Base-by-base conservation (phyloP, 2,329 filamentous ascomycete genomes). In the Decorospora gaudefroyi region DNA sequence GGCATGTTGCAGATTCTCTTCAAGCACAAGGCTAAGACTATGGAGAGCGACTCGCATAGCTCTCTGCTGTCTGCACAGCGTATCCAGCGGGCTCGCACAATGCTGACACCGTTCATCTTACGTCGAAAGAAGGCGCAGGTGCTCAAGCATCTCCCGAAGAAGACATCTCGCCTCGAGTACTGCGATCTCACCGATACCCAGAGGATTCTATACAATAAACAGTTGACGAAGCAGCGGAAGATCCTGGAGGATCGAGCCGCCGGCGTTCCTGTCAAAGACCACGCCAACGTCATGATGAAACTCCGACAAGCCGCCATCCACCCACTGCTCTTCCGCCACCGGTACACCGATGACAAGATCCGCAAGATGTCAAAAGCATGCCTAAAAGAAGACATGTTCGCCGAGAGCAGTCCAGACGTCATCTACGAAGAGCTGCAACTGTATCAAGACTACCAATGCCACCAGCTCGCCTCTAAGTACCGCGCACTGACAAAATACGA, bases 101-200 rank as follows among this genome's bases (percentile, higher is more conserved):
- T 99, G 76, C 83, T 99, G 62, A 90, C 91, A 16, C 93, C 93
- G 0, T 99, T 99, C 65, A 93, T 99, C 40, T 76, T 99, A 2
- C 89, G 95, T 51, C 83, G 93, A 6, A 92, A 93, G 73, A 99
- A 99, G 74, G 83, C 88, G 34, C 90, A 97, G 62, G 91, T 96
- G 6, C 78, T 97, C 30, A 78, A 80, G 32, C 87, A 93, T 62
- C 79, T 99, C 53, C 91, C 93, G 0, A 76, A 78, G 37, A 97
- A 97, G 74, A 83, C 81, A 8, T 83, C 84, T 47, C 82, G 83
- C 3, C 85, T 96, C 1, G 84, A 91, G 49, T 86, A 87, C 62
- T 96, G 92, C 68, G 82, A 87, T 4, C 83, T 97, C 75, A 87
- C 86, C 19, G 74, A 79, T 2, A 75, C 78, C 0, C 93, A 99